These are phyloP conservation scores for Leishmania guyanensis DNA, from an alignment of 208 protist species.

Conservation along the genomic window DNA sequence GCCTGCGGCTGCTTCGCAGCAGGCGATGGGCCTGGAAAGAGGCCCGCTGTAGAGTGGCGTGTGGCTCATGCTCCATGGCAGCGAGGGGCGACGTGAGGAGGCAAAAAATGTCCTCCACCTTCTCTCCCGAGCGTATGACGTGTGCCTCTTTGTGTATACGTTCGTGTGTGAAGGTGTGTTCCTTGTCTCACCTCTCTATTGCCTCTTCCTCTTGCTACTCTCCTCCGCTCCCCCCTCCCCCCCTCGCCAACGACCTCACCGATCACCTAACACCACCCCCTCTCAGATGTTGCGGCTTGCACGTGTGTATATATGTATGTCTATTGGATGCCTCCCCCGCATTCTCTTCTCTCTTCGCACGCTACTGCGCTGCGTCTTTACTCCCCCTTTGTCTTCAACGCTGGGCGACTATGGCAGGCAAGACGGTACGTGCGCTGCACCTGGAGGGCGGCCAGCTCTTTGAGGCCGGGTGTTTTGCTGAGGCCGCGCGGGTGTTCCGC, in stretches of 20 bases:
- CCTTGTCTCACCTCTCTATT: not conserved
- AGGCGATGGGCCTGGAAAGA: not conserved
- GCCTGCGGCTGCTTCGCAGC: not conserved
- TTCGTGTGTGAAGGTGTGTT: not conserved
- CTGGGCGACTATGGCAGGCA: not conserved
- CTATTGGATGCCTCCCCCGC: too few relatives aligned
- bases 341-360: not conserved
- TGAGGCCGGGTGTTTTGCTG: constrained; percentile 18
- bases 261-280: not conserved
- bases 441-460: constrained; percentile 37
- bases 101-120: too few relatives aligned
- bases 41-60: not conserved
- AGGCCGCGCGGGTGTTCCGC: constrained; percentile 33
- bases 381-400: not conserved
- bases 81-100: not conserved
- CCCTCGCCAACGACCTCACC: not conserved
- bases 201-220: not conserved
- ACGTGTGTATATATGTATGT: not conserved
- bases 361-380: not conserved
- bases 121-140: not conserved
- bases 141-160: too few relatives aligned
- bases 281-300: not conserved
- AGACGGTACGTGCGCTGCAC: constrained; percentile 22
- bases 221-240: not conserved
- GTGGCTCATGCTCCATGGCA: not conserved